Evolutionary conservation across 1,284 basidiomycete genomes (phyloP).

Genomic region (Inonotus hispidus): DNA sequence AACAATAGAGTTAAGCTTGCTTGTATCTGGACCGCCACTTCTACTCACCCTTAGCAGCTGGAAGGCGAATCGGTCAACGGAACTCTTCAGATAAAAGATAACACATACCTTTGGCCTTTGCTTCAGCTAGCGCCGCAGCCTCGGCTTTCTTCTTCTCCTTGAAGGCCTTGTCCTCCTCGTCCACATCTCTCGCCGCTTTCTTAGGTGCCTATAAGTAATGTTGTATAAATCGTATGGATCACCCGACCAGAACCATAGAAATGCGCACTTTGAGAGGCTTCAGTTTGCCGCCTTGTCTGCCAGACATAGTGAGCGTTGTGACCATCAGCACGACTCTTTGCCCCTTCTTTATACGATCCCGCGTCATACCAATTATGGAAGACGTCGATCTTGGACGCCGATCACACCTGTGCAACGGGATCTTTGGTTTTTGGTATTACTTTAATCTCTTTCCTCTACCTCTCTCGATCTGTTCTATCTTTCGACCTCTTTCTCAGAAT

Average conservation of each 20-base stretch:
- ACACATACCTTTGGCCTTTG: constrained; percentile 57
- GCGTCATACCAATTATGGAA: not conserved
- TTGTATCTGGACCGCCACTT: constrained; percentile 20
- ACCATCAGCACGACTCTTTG: not conserved
- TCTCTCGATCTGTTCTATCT: not conserved
- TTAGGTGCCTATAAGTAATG: constrained; percentile 55
- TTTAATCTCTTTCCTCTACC: not conserved
- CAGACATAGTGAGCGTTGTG: constrained; percentile 42
- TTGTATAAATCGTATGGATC: not conserved
- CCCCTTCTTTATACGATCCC: not conserved
- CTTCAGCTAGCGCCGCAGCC: constrained; percentile 60
- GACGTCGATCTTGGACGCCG: not conserved
- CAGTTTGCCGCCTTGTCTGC: constrained; percentile 73
- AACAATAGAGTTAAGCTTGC: not conserved
- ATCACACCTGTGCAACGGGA: not conserved
- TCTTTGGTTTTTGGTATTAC: not conserved
- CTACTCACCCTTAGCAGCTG: constrained; percentile 57
- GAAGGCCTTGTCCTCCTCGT: constrained; percentile 65
- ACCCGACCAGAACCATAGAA: not conserved
- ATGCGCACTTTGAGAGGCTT: constrained; percentile 64
- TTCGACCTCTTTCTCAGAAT: not conserved
- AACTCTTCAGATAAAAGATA: not conserved
- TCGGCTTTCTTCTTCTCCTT: constrained; percentile 72
- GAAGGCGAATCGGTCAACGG: not conserved
- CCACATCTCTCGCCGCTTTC: constrained; percentile 69